A percentile compares a stretch with the other conserved stretches of the same genome.
These are phyloP conservation scores for Penicillium coffeae DNA, from an alignment of 495 filamentous ascomycete species.

Conservation along the genomic window DNA sequence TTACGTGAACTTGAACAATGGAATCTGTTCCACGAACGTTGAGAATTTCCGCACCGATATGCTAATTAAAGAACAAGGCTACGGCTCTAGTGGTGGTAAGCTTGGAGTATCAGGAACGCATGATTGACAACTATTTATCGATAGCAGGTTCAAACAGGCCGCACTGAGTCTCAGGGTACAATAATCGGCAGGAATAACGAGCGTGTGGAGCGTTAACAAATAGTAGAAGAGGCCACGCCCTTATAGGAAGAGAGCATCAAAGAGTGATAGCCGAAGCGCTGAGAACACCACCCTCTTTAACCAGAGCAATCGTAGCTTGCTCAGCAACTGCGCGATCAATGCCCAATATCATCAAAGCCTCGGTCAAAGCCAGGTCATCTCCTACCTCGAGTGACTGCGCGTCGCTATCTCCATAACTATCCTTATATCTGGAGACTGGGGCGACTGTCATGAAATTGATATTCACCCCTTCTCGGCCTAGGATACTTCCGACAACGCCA, in stretches of 20 bases:
- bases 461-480: constrained; percentile 63
- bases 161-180: too few species aligned
- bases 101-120: too few species aligned
- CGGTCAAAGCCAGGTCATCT: constrained; percentile 26
- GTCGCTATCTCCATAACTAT: neutral
- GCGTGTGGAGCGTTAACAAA: neutral
- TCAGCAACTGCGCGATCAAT: constrained; percentile 54
- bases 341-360: constrained; percentile 72
- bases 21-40: too few species aligned
- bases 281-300: constrained; percentile 55
- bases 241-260: neutral
- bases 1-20: too few species aligned
- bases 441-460: constrained; percentile 71
- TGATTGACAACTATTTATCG: too few species aligned
- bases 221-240: neutral
- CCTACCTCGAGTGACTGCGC: neutral
- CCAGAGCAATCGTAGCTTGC: constrained; percentile 52
- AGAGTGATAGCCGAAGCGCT: constrained; percentile 57
- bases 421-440: constrained; percentile 26
- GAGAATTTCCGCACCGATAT: too few species aligned
- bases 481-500: constrained; percentile 59
- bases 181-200: neutral
- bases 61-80: too few species aligned
- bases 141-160: too few species aligned
- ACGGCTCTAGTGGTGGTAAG: too few species aligned